A percentile compares a stretch with the other conserved stretches of the same genome.
phyloP scores from a whole-genome alignment of 768 basidiomycete genomes.

The Fistulinella prunicolor region DNA sequence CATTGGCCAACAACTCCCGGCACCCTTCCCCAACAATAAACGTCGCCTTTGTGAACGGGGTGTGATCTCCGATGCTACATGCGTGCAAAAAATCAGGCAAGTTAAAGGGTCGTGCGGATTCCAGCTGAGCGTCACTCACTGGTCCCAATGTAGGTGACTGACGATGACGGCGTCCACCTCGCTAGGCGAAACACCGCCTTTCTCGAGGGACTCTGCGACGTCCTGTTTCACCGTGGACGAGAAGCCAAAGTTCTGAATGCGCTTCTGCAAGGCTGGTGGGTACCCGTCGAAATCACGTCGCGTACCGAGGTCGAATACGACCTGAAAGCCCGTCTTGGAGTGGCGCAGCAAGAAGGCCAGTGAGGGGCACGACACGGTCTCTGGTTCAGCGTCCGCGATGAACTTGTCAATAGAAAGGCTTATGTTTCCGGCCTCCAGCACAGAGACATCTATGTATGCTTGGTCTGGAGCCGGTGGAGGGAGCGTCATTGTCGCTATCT shows the following conservation, averaged over 20 bases:
- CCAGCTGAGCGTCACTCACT: constrained; percentile 13
- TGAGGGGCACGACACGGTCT: constrained; percentile 37
- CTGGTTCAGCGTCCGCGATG: constrained; percentile 34
- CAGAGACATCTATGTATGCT: constrained; percentile 53
- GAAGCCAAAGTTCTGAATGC: constrained; percentile 7
- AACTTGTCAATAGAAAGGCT: constrained; percentile 37
- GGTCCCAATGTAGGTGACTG: constrained; percentile 56
- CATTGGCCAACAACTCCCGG: constrained; percentile 33
- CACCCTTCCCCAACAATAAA: constrained; percentile 48
- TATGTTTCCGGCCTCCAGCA: constrained; percentile 50
- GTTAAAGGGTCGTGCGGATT: background rate
- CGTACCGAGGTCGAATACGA: constrained; percentile 58
- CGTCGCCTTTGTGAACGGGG: constrained; percentile 42
- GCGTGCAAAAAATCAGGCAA: background rate
- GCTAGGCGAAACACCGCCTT: constrained; percentile 45
- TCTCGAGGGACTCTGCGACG: constrained; percentile 46
- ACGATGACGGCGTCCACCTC: constrained; percentile 46
- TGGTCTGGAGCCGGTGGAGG: constrained; percentile 34
- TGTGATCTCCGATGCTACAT: constrained; percentile 41
- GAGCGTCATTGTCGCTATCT: constrained; percentile 8
- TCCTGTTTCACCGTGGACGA: constrained; percentile 28
- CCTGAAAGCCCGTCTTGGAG: constrained; percentile 35
- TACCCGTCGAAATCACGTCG: constrained; percentile 45
- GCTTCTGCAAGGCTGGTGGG: constrained; percentile 33
- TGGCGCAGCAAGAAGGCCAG: constrained; percentile 54